Conservation (phyloP, 179 eudicot genomes). For the Heliamphora ciliata region DNA sequence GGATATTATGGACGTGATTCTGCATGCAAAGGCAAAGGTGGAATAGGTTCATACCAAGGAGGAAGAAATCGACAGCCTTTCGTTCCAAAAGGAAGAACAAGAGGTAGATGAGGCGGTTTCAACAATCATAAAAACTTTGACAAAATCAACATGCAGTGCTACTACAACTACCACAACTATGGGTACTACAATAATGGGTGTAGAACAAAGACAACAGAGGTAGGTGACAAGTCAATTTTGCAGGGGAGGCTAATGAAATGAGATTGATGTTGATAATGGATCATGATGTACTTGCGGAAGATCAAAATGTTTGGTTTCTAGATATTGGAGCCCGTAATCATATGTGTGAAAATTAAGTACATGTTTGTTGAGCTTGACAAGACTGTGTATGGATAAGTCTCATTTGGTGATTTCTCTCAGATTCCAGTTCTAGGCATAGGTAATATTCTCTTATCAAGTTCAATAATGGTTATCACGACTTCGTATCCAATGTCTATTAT, state of each 20-base stretch:
- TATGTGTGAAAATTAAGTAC: neutral
- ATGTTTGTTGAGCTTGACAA: neutral
- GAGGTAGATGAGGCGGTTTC: too few relatives aligned
- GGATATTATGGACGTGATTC: too few relatives aligned
- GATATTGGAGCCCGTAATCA: neutral
- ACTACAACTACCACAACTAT: too few relatives aligned
- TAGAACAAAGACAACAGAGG: neutral
- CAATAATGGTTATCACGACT: neutral
- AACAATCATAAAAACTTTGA: too few relatives aligned
- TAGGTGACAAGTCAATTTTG: neutral
- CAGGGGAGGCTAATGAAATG: neutral
- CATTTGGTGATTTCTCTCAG: neutral
- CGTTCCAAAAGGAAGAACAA: too few relatives aligned
- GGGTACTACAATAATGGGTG: neutral
- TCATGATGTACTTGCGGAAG: neutral
- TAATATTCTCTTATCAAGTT: neutral
- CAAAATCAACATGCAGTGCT: too few relatives aligned
- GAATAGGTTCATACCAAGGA: too few relatives aligned
- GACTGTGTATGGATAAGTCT: neutral
- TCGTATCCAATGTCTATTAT: neutral
- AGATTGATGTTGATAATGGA: neutral
- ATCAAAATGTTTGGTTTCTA: neutral
- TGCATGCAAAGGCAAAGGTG: too few relatives aligned
- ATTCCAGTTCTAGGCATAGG: neutral
- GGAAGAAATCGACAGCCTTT: too few relatives aligned